A percentile compares a stretch with the other conserved stretches of the same genome.
Evolutionary conservation across 2,329 filamentous ascomycete genomes (phyloP).

Genomic region (Zymoseptoria crescenta): DNA sequence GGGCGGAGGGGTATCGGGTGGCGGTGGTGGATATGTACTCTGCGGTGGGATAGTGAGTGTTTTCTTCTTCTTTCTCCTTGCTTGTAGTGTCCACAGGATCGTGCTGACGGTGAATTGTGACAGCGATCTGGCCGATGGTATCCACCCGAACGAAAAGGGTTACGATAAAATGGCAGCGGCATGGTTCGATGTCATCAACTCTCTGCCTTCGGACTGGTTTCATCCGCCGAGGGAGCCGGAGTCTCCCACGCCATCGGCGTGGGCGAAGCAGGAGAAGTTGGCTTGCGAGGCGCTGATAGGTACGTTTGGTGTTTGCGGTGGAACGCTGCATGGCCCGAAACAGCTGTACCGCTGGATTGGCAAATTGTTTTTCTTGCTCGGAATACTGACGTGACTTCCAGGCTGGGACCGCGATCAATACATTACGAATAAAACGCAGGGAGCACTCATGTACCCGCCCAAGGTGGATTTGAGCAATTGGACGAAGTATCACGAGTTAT

Average conservation of each 20-base stretch:
- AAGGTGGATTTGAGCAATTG: neutral
- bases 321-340: neutral
- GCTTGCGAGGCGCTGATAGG: neutral
- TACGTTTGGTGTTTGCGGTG: neutral
- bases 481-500: neutral
- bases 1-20: neutral
- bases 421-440: neutral
- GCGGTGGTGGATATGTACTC: neutral
- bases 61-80: neutral
- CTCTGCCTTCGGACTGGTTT: neutral
- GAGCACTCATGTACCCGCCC: neutral
- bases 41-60: neutral
- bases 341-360: neutral
- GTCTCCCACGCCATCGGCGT: neutral
- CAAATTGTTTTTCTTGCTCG: neutral
- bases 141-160: neutral
- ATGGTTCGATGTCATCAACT: slow-evolving; percentile 1
- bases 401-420: neutral
- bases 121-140: neutral
- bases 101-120: neutral
- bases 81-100: neutral
- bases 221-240: neutral
- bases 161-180: slow-evolving; percentile 1
- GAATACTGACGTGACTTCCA: neutral
- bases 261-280: neutral